Base-by-base conservation (phyloP, 495 filamentous ascomycete genomes). In the Penicillium daleae region DNA sequence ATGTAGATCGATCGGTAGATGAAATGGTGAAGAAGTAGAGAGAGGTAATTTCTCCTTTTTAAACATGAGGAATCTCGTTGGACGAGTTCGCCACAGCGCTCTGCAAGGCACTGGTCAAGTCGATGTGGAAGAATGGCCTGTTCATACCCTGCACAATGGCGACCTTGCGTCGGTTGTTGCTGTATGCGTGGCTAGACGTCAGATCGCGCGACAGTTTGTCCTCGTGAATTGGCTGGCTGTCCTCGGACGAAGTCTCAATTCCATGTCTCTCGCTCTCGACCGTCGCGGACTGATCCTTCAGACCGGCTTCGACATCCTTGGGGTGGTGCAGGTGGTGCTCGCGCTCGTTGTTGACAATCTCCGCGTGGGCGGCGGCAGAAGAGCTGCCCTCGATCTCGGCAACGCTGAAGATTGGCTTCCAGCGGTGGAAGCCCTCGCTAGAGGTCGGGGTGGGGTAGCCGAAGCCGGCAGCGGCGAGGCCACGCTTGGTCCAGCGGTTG, bases 401-500 rank as follows among this genome's bases (percentile, higher is more conserved):
- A 13, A 99, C 91, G 73, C 86, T 92, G 82, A 97, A 99, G 72
- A 99, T 92, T n/a, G 92, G 92, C 74, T 93, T 93, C 94, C 94
- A 98, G 22, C 91, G 85, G 59, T 86, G 80, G 67, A 87, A 80
- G 1, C 80, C 78, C 2, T 82, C 80, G 12, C 75, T 77, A 6
- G 80, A 72, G 19, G 81, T 76, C 21, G 92, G 89, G 9, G 87
- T 85, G 3, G 94, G 92, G 76, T 89, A 96, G 1, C 95, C 95
- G 76, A 99, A 99, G 35, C 96, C 95, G 13, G 91, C 96, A 19
- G 90, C 85, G n/a, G 89, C 89, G 22, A 99, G 89, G 15, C 91
- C 95, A 17, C 95, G 91, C 79, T 98, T 99, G 33, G 95, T 95
- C 95, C 95, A 99, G 60, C 93, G 88, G 81, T 97, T 98, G 80